Percentiles rank a stretch among this genome's conserved stretches.
Evolutionary conservation across 2,329 filamentous ascomycete species (phyloP).

Genomic region (Sporothrix humicola): DNA sequence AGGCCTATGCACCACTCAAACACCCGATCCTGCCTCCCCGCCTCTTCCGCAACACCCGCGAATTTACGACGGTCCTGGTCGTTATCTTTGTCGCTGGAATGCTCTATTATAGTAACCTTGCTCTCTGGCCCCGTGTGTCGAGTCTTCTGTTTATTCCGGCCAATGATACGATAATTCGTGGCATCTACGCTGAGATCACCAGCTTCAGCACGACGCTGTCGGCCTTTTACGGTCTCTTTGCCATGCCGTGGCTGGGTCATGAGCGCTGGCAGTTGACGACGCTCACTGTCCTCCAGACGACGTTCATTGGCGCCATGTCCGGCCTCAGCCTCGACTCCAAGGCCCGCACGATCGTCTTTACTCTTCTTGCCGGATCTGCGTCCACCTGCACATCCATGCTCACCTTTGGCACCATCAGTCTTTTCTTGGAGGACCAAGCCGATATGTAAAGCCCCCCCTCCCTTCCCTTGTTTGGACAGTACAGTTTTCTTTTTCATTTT

Average conservation of each 20-base stretch:
- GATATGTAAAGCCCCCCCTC: too few relatives aligned
- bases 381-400: conserved; percentile 43
- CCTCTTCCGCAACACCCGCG: conserved; percentile 26
- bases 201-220: conserved; percentile 39
- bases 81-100: conserved; percentile 40
- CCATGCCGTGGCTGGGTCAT: conserved; percentile 39
- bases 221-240: conserved; percentile 40
- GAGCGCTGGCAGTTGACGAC: conserved; percentile 44
- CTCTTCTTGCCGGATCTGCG: conserved; percentile 41
- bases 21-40: conserved; percentile 30
- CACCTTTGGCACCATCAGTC: conserved; percentile 45
- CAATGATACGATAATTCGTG: conserved; percentile 40
- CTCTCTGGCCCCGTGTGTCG: conserved; percentile 41
- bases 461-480: too few relatives aligned
- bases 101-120: conserved; percentile 40
- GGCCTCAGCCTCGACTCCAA: conserved; percentile 44
- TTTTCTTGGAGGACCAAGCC: conserved; percentile 45
- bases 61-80: conserved; percentile 36
- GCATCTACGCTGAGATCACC: conserved; percentile 41
- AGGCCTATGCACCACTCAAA: conserved; percentile 20
- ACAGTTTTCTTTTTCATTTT: too few relatives aligned
- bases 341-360: conserved; percentile 44
- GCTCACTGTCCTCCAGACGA: conserved; percentile 44
- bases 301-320: conserved; percentile 44
- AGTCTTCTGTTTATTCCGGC: conserved; percentile 40